Percentiles rank a stretch among this genome's conserved stretches.
phyloP scores from a whole-genome alignment of 129 eudicot species.

The Chrysanthemum makinoi region DNA sequence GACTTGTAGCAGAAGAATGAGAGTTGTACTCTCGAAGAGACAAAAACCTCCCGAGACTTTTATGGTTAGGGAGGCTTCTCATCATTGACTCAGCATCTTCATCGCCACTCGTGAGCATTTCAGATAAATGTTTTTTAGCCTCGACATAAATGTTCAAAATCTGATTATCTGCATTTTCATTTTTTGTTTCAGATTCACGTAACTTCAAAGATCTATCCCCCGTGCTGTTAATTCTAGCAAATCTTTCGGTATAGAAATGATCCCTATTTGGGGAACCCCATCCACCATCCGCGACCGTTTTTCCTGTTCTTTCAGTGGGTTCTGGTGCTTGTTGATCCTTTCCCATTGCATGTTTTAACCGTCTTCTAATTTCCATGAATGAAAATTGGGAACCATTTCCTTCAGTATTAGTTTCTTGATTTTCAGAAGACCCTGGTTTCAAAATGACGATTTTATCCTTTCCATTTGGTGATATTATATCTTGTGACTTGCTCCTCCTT shows the following conservation, averaged over 20 bases:
- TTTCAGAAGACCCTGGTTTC: conserved; percentile 66
- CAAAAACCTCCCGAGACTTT: conserved; percentile 73
- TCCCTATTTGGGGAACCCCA: conserved; percentile 90
- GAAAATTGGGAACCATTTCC: conserved; percentile 54
- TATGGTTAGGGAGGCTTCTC: conserved; percentile 55
- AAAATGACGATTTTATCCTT: conserved; percentile 68
- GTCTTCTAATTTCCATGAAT: conserved; percentile 49
- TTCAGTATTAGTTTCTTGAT: conserved; percentile 34
- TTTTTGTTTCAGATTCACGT: conserved; percentile 30
- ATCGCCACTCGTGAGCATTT: conserved; percentile 69
- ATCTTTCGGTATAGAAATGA: conserved; percentile 74
- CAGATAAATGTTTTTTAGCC: conserved; percentile 91
- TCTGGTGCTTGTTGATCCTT: conserved; percentile 46
- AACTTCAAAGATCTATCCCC: conserved; percentile 42
- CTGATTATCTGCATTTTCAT: conserved; percentile 32
- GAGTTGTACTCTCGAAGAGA: conserved; percentile 62
- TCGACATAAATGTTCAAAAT: conserved; percentile 65
- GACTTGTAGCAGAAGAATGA: conserved; percentile 60
- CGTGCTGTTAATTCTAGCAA: conserved; percentile 45
- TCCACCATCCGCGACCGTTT: conserved; percentile 31
- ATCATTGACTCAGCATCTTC: conserved; percentile 46
- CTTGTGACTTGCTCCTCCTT: conserved; percentile 76
- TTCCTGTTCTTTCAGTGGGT: conserved; percentile 22
- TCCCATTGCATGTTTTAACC: conserved; percentile 54
- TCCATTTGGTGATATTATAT: conserved; percentile 41